Conservation (phyloP, 306 rosid species). For the Senna siamea region DNA sequence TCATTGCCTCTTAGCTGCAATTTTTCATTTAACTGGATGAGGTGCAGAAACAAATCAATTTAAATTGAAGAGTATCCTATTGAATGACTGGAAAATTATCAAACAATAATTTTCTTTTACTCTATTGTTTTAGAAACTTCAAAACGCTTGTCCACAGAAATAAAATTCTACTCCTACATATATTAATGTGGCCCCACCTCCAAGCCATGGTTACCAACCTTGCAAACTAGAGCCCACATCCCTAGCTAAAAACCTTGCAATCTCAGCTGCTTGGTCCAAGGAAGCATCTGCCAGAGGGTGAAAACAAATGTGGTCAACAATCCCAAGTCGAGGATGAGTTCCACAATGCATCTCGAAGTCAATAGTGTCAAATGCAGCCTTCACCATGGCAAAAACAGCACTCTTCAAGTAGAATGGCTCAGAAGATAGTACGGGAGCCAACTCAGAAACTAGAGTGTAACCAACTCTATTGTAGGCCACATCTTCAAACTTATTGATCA, state of each 20-base stretch:
- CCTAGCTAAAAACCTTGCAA: conserved; percentile 64
- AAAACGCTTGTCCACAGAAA: conserved; percentile 6
- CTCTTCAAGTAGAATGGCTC: conserved; percentile 56
- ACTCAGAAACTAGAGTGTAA: conserved; percentile 77
- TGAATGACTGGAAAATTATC: neutral
- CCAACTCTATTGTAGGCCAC: conserved; percentile 87
- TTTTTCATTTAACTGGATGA: neutral
- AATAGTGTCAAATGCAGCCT: conserved; percentile 67
- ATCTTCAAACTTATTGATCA: conserved; percentile 81
- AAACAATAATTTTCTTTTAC: neutral
- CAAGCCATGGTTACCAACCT: conserved; percentile 58
- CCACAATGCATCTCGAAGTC: conserved; percentile 72
- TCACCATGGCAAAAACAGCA: conserved; percentile 79
- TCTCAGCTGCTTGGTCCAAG: conserved; percentile 61
- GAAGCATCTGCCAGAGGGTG: conserved; percentile 75
- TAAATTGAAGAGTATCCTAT: conserved; percentile 1
- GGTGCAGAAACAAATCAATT: too few relatives aligned
- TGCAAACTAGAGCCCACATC: conserved; percentile 65
- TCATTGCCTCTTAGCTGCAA: too few relatives aligned
- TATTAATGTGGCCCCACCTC: neutral
- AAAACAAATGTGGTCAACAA: conserved; percentile 88
- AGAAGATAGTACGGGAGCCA: conserved; percentile 37
- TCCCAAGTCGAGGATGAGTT: conserved; percentile 90
- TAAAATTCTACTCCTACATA: conserved; percentile 6
- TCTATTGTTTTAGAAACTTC: neutral